Percentiles rank a stretch among this genome's conserved stretches.
Evolutionary conservation across 257 asterid species (phyloP).

Genomic region (Handroanthus guayacan): DNA sequence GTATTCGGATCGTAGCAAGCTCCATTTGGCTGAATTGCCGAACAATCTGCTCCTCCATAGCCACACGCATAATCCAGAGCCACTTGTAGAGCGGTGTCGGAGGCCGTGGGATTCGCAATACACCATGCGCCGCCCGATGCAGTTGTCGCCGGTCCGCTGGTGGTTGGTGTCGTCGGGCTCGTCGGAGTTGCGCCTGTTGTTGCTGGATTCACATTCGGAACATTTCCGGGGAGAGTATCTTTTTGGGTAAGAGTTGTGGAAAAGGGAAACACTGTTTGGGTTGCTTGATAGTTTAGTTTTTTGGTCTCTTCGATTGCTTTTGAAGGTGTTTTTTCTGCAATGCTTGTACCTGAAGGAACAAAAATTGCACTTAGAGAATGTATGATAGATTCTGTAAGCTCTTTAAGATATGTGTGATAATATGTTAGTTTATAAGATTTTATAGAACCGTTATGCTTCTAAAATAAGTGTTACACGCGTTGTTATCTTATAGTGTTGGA

Average conservation of each 20-base stretch:
- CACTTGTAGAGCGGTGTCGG: slow-evolving; percentile 70
- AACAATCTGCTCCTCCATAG: slow-evolving; percentile 79
- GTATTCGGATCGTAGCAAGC: slow-evolving; percentile 71
- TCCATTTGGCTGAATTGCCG: slow-evolving; percentile 62
- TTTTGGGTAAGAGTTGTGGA: slow-evolving; percentile 38
- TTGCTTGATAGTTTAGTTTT: slow-evolving; percentile 41
- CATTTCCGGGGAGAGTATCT: slow-evolving; percentile 28
- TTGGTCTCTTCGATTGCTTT: slow-evolving; percentile 41
- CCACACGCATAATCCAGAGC: slow-evolving; percentile 89
- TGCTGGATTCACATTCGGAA: slow-evolving; percentile 64
- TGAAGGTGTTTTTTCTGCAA: slow-evolving; percentile 42
- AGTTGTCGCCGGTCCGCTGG: slow-evolving; percentile 39
- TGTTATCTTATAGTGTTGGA: no score
- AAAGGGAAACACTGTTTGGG: slow-evolving; percentile 42
- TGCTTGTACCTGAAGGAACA: slow-evolving; percentile 47
- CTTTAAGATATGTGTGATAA: no score
- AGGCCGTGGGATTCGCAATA: slow-evolving; percentile 56
- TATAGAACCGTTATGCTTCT: no score
- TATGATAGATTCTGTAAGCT: no score
- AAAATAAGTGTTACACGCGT: no score
- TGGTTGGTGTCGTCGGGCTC: slow-evolving; percentile 27
- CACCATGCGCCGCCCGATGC: slow-evolving; percentile 63
- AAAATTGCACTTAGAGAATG: slow-evolving; percentile 28
- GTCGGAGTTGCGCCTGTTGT: slow-evolving; percentile 36
- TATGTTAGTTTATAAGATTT: no score